Base-by-base conservation (phyloP, 805 yeast species). In the Yamadazyma phyllophila region DNA sequence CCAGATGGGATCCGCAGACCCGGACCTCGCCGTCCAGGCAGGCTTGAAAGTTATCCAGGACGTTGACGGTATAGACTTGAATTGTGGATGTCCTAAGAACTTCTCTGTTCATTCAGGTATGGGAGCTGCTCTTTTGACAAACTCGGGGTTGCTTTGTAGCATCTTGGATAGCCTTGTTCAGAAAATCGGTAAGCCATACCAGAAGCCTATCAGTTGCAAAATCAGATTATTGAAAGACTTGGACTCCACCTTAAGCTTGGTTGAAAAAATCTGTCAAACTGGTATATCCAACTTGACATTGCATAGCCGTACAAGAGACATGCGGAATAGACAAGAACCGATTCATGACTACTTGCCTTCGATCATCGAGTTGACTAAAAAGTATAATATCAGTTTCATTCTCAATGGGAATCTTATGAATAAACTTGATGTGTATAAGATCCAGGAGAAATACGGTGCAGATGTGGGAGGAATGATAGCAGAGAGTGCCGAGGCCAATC, bases 51-150 rank as follows among this genome's bases (percentile, higher is more conserved):
- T 94, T 2, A 88, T 91, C 7, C 59, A 73, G 1, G 98, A 94
- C 63, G 98, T 94, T 2, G 90, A 81, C 51, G 98, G 96, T 7
- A 85, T 94, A 4, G 99, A 94, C 61, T 76, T 94, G 47, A 94
- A 94, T 63, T 89, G 96, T 26, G 99, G 99, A 4, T 94, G 99
- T 66, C 99, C 99, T 2, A 94, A 92, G 62, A 97, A 90, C 54
- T 94, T 94, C 58, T 86, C 96, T 1, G 76, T 90, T 2, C 99
- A 94, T 63, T 76, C 95, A 0, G 99, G 99, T 1, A 94, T 94
- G 98, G 99, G 99, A 4, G 96, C 98, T 2, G 97, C 96, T 0
- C 70, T 94, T 38, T 70, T 94, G 45, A 71, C 75, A 27, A 88
- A 91, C 0, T 97, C 98, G 0, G 96, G 88, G 37, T 67, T 79